Evolutionary conservation across 2,329 filamentous ascomycete species (phyloP).

Genomic region (Hortaea werneckii): DNA sequence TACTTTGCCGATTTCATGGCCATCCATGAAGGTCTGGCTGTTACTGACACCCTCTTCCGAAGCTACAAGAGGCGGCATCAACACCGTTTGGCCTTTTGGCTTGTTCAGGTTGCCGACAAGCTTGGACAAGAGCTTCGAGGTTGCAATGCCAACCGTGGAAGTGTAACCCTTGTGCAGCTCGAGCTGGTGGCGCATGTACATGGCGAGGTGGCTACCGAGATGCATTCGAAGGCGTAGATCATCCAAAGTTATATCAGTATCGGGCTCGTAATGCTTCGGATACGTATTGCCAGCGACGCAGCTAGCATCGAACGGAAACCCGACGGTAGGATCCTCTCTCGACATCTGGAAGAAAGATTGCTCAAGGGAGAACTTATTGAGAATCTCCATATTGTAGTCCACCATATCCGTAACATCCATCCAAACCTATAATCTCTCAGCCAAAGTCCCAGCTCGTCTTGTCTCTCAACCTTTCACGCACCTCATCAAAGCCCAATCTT

Average conservation of each 20-base stretch:
- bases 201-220: conserved; percentile 72
- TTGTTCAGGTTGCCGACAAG: conserved; percentile 77
- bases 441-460: not conserved
- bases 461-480: conserved; percentile 27
- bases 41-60: conserved; percentile 32
- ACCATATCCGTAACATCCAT: conserved; percentile 80
- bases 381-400: conserved; percentile 62
- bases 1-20: conserved; percentile 65
- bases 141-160: conserved; percentile 76
- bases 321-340: conserved; percentile 61
- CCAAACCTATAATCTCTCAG: conserved; percentile 40
- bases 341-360: conserved; percentile 74
- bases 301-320: conserved; percentile 70
- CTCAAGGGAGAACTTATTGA: conserved; percentile 55
- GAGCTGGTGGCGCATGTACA: conserved; percentile 60
- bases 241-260: not conserved
- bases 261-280: conserved; percentile 27
- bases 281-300: conserved; percentile 54
- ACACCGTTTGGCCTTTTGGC: conserved; percentile 74
- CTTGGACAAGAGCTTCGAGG: conserved; percentile 78
- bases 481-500: conserved; percentile 82
- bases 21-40: conserved; percentile 61
- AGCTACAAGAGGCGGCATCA: conserved; percentile 50
- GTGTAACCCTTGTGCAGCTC: conserved; percentile 75
- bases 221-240: conserved; percentile 47